A percentile compares a stretch with the other conserved stretches of the same genome.
phyloP scores from a whole-genome alignment of 1,284 basidiomycete species.

The Phlebopus sp. region DNA sequence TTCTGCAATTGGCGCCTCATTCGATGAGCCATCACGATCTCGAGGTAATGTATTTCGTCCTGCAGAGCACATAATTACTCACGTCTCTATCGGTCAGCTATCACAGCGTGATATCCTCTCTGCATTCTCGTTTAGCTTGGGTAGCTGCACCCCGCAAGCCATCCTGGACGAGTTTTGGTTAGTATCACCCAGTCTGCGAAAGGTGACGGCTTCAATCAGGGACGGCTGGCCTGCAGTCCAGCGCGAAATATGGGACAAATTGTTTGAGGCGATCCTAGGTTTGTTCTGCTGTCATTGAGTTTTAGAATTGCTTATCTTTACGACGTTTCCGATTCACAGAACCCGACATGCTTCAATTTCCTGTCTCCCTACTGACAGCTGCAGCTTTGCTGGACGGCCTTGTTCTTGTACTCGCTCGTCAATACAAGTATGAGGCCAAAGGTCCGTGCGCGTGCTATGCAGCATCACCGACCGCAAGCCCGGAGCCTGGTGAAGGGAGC shows the following conservation, averaged over 20 bases:
- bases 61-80: neutral
- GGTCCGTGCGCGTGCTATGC: conserved; percentile 11
- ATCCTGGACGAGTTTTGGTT: conserved; percentile 57
- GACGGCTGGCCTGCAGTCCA: conserved; percentile 46
- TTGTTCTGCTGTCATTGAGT: neutral
- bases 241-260: conserved; percentile 45
- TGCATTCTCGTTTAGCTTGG: conserved; percentile 46
- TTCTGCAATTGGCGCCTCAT: conserved; percentile 46
- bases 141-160: conserved; percentile 52
- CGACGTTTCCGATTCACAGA: conserved; percentile 31
- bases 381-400: conserved; percentile 47
- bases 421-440: conserved; percentile 36
- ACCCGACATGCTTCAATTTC: conserved; percentile 48
- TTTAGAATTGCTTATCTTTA: neutral
- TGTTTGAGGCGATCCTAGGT: conserved; percentile 50
- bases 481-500: neutral
- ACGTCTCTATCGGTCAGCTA: conserved; percentile 33
- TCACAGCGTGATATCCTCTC: conserved; percentile 57
- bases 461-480: neutral
- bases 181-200: conserved; percentile 48
- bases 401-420: conserved; percentile 35
- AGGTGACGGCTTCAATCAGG: conserved; percentile 28
- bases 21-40: conserved; percentile 43
- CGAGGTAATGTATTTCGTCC: conserved; percentile 39
- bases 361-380: conserved; percentile 49